Evolutionary conservation across 805 yeast species (phyloP).

Genomic region (Zygotorulaspora chibaensis): DNA sequence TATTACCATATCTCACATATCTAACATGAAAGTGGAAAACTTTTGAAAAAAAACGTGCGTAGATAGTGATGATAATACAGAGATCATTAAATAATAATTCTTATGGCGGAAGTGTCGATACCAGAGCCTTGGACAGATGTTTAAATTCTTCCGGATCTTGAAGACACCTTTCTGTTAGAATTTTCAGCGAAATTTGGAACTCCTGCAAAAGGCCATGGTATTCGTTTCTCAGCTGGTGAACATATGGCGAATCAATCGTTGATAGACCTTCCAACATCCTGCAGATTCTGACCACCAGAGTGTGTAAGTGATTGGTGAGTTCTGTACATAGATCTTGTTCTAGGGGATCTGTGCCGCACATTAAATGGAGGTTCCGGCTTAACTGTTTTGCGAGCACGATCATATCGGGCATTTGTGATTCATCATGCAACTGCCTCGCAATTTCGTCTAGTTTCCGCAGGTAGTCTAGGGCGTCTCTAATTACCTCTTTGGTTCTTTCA

Average conservation of each 20-base stretch:
- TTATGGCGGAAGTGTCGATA: slow-evolving; percentile 5
- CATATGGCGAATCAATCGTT: slow-evolving; percentile 25
- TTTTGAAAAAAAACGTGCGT: slow-evolving; percentile 1
- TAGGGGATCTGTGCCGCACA: slow-evolving; percentile 25
- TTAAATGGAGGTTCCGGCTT: slow-evolving; percentile 24
- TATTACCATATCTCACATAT: too few species aligned
- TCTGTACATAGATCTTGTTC: slow-evolving; percentile 20
- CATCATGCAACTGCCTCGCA: slow-evolving; percentile 16
- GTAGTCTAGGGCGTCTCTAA: slow-evolving; percentile 28
- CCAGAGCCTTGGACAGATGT: slow-evolving; percentile 12
- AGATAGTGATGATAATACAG: slow-evolving; percentile 4
- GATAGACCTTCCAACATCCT: slow-evolving; percentile 13
- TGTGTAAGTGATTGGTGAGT: slow-evolving; percentile 15
- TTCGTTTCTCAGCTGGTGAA: slow-evolving; percentile 29
- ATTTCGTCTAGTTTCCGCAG: slow-evolving; percentile 26
- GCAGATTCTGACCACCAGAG: slow-evolving; percentile 11
- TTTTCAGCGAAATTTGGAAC: slow-evolving; percentile 29
- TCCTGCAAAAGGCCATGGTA: slow-evolving; percentile 30
- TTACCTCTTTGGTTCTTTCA: slow-evolving; percentile 21
- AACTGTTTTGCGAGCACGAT: slow-evolving; percentile 20
- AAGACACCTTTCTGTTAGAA: slow-evolving; percentile 26
- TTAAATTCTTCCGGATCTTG: slow-evolving; percentile 13
- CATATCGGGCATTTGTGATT: slow-evolving; percentile 15
- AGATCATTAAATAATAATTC: slow-evolving; percentile 1
- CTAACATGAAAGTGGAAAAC: neutral